Evolutionary conservation across 352 stramenopile genomes (phyloP).

Genomic region (Saprolegnia diclina): DNA sequence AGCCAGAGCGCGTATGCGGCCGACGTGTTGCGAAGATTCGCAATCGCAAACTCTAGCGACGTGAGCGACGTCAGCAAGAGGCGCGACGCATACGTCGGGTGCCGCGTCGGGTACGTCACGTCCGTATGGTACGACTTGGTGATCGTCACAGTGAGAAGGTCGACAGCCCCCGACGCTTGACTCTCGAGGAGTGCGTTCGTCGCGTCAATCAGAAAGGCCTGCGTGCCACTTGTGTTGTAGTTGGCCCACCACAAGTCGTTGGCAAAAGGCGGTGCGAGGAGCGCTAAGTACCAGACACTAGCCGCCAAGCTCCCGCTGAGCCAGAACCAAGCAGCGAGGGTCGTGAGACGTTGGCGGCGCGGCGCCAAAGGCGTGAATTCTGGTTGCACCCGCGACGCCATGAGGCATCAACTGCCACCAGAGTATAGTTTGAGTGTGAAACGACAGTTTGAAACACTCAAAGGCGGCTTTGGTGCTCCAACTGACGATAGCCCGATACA

Average conservation of each 20-base stretch:
- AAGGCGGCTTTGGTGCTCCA: too few relatives aligned
- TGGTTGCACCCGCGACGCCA: too few relatives aligned
- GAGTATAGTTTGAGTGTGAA: too few relatives aligned
- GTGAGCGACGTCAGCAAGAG: neutral
- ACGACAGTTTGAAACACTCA: too few relatives aligned
- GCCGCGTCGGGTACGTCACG: neutral
- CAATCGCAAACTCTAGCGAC: neutral
- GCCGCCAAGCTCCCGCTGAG: neutral
- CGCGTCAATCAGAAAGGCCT: conserved; percentile 10
- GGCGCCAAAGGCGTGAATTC: too few relatives aligned
- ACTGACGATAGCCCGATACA: too few relatives aligned
- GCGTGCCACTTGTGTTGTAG: neutral
- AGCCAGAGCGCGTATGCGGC: neutral
- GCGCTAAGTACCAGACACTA: neutral
- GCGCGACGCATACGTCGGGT: neutral
- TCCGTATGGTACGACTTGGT: neutral
- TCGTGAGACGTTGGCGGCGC: neutral
- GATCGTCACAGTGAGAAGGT: neutral
- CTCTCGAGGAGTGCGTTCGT: neutral
- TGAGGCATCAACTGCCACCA: too few relatives aligned
- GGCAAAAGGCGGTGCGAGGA: neutral
- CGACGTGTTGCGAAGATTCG: conserved; percentile 7
- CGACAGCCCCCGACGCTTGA: neutral
- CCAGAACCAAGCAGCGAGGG: neutral
- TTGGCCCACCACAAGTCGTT: conserved; percentile 21